phyloP scores from a whole-genome alignment of 495 filamentous ascomycete species.

The Poronia punctata region DNA sequence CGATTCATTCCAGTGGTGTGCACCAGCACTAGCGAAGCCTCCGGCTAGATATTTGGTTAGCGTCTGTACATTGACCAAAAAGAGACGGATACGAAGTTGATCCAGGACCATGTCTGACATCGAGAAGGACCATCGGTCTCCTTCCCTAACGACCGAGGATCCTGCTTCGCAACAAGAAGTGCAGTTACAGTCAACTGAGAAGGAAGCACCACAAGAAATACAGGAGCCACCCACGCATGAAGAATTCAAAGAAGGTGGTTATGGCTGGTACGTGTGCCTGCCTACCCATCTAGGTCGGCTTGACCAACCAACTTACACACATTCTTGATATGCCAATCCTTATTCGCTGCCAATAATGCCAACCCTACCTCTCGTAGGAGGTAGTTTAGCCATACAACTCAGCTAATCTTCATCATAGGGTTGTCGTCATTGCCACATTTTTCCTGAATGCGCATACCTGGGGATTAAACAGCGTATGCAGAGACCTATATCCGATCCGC shows the following conservation, averaged over 20 bases:
- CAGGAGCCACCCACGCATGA: background rate
- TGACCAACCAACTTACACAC: too few species aligned
- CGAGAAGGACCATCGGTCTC: constrained; percentile 6
- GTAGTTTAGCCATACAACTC: too few species aligned
- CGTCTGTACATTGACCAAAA: too few species aligned
- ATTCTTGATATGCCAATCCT: too few species aligned
- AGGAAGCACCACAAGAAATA: background rate
- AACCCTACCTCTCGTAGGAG: too few species aligned
- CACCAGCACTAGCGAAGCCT: too few species aligned
- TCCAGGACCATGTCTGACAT: constrained; percentile 4
- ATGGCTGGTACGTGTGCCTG: constrained; percentile 35
- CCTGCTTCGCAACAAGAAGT: background rate
- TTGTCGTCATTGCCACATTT: constrained; percentile 44
- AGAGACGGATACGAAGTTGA: too few species aligned
- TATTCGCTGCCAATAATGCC: too few species aligned
- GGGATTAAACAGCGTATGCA: constrained; percentile 51
- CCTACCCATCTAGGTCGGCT: background rate
- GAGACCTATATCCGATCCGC: too few species aligned
- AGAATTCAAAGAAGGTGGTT: constrained; percentile 40
- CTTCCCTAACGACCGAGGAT: background rate
- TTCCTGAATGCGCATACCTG: constrained; percentile 54
- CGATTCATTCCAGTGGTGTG: too few species aligned
- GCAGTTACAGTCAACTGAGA: background rate
- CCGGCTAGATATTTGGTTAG: too few species aligned
- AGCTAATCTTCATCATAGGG: constrained; percentile 27